Evolutionary conservation across 129 eudicot species (phyloP).

Genomic region (Ambrosia trifida): DNA sequence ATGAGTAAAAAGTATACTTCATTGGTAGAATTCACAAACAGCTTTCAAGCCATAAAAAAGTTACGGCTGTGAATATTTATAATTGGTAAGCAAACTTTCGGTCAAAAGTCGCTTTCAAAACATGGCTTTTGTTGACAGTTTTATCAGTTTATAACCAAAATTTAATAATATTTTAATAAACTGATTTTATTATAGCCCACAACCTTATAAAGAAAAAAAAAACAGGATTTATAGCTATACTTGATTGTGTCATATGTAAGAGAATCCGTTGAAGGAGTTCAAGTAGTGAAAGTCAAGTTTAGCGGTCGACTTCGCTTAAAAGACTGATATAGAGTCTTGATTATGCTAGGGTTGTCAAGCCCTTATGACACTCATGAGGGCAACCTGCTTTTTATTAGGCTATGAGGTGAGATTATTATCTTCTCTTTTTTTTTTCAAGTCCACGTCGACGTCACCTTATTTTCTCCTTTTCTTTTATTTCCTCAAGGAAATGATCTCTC

Average conservation of each 20-base stretch:
- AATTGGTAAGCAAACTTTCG: conserved; percentile 12
- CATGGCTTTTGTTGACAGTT: not conserved
- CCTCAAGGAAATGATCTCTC: too few relatives aligned
- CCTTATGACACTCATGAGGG: not conserved
- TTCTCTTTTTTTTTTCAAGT: too few relatives aligned
- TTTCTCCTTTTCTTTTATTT: too few relatives aligned
- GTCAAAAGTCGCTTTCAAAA: conserved; percentile 18
- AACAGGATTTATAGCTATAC: conserved; percentile 9
- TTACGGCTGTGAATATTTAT: conserved; percentile 25
- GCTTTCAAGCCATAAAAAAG: conserved; percentile 18
- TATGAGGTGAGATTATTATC: too few relatives aligned
- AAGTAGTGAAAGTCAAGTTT: conserved; percentile 4
- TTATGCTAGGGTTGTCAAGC: conserved; percentile 1
- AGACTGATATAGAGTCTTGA: not conserved
- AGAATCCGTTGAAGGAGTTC: not conserved
- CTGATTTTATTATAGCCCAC: too few relatives aligned
- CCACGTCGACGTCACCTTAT: too few relatives aligned
- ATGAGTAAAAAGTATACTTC: conserved; percentile 12
- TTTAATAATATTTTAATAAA: not conserved
- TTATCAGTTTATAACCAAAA: not conserved
- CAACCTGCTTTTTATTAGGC: too few relatives aligned
- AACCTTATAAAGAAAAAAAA: too few relatives aligned
- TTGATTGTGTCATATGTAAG: not conserved
- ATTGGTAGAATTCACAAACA: conserved; percentile 8
- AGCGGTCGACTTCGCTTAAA: not conserved